Evolutionary conservation across 148 eudicot genomes (phyloP), one percentile per base, ranked within the genome.

Genomic region (Linanthus parryae): DNA sequence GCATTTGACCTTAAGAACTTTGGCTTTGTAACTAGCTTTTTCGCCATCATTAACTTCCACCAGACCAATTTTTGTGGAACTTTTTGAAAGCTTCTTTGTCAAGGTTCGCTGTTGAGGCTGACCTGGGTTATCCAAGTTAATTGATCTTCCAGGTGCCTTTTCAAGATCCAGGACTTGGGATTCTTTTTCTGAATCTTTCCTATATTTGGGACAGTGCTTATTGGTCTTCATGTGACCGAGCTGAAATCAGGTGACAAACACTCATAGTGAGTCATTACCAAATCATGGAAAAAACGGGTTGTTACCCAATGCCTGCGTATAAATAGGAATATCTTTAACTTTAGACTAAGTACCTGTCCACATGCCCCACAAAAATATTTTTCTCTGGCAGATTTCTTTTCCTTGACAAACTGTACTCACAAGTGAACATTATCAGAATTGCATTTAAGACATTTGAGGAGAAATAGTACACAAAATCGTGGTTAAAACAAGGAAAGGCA

Each of bases 191-290:
- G 73, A 38, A 57, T 92, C 96, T 60, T 87, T 94, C 25, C 96
- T 61, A 56, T 79, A 92, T 61, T 68, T 92, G 60, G 99, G 91
- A 61, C 99, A 92, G 62, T 92, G 67, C 63, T 87, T 92, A 68
- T 92, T 92, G 31, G 99, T 92, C 61, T 90, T 71, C 96, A 92
- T 92, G 61, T 92, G 99, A 56, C 99, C 99, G 57, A 77, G 85
- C 99, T 92, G 74, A 59, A 21, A 44, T 50, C 21, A 60, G 5
- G 45, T 27, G 26, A 20, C 41, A 46, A 48, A 49, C 27, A n/a
- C 7, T 38, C 5, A 31, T 34, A 5, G 34, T 2, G 5, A 2
- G 11, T 40, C 20, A n/a, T 2, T 22, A 21, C 41, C 38, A n/a
- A n/a, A n/a, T n/a, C n/a, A n/a, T n/a, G n/a, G n/a, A n/a, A n/a